Conservation (phyloP, 768 basidiomycete species). For the Filobasidium floriforme region DNA sequence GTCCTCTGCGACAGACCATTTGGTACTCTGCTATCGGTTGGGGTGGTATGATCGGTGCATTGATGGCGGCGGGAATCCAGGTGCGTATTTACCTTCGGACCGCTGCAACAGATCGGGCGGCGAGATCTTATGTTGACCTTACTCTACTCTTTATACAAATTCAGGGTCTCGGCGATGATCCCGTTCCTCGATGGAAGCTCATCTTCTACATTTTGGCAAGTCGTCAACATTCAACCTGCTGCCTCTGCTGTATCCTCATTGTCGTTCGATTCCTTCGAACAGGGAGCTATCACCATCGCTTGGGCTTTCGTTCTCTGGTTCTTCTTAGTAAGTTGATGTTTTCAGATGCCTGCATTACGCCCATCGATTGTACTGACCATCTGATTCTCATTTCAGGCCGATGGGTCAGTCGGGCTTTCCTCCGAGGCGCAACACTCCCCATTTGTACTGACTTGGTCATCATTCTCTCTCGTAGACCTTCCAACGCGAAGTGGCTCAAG, state of each 20-base stretch:
- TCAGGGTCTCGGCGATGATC: not conserved
- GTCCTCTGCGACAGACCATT: constrained; percentile 42
- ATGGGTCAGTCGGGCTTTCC: too few relatives aligned
- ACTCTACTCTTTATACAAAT: not conserved
- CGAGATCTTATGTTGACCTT: not conserved
- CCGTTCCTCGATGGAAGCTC: constrained; percentile 29
- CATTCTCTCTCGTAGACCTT: constrained; percentile 41
- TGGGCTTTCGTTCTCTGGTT: constrained; percentile 42
- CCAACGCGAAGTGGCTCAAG: constrained; percentile 42
- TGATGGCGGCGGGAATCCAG: constrained; percentile 44
- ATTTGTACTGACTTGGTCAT: too few relatives aligned
- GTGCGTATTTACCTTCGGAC: not conserved
- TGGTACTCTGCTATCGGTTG: constrained; percentile 44
- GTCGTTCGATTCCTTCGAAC: too few relatives aligned
- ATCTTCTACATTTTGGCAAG: constrained; percentile 41
- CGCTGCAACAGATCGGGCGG: not conserved
- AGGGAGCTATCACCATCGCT: constrained; percentile 38
- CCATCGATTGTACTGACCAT: too few relatives aligned
- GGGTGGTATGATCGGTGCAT: constrained; percentile 44
- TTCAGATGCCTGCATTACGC: too few relatives aligned
- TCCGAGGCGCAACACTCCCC: too few relatives aligned
- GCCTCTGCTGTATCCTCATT: too few relatives aligned
- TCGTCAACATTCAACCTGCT: too few relatives aligned
- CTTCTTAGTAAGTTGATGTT: constrained; percentile 17
- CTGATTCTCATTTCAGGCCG: too few relatives aligned